Evolutionary conservation across 805 yeast genomes (phyloP).

Genomic region (Peterozyma xylosa): DNA sequence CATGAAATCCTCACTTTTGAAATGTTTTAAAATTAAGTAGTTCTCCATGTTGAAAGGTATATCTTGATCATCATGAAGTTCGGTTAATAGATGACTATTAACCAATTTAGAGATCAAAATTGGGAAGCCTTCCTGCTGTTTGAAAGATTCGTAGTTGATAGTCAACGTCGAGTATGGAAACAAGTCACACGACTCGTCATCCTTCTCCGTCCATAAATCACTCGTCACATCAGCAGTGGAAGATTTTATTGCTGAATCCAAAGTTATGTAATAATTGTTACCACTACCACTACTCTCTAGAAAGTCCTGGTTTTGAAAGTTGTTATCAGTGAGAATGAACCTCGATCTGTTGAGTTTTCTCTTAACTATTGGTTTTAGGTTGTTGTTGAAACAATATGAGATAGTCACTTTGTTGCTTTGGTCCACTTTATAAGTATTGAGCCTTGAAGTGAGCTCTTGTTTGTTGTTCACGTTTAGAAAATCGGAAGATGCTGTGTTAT

Average conservation of each 20-base stretch:
- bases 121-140: slow-evolving; percentile 20
- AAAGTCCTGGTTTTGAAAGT: no score
- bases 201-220: slow-evolving; percentile 9
- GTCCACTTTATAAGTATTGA: no score
- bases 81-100: slow-evolving; percentile 39
- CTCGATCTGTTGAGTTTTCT: slow-evolving; percentile 12
- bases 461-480: no score
- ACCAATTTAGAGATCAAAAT: slow-evolving; percentile 28
- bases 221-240: slow-evolving; percentile 4
- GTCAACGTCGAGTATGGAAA: slow-evolving; percentile 47
- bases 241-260: slow-evolving; percentile 19
- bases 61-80: slow-evolving; percentile 25
- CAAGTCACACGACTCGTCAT: slow-evolving; percentile 3
- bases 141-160: slow-evolving; percentile 33
- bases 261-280: slow-evolving; percentile 21
- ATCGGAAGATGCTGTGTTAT: no score
- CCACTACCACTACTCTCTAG: no score
- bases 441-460: no score
- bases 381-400: slow-evolving; percentile 7
- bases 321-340: slow-evolving; percentile 8
- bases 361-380: slow-evolving; percentile 15
- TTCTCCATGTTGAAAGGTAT: slow-evolving; percentile 24
- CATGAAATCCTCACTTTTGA: slow-evolving; percentile 16
- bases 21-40: slow-evolving; percentile 19
- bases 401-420: no score